These are phyloP conservation scores for Phyllosticta citriasiana DNA, from an alignment of 2,329 filamentous ascomycete genomes.

Conservation along the genomic window DNA sequence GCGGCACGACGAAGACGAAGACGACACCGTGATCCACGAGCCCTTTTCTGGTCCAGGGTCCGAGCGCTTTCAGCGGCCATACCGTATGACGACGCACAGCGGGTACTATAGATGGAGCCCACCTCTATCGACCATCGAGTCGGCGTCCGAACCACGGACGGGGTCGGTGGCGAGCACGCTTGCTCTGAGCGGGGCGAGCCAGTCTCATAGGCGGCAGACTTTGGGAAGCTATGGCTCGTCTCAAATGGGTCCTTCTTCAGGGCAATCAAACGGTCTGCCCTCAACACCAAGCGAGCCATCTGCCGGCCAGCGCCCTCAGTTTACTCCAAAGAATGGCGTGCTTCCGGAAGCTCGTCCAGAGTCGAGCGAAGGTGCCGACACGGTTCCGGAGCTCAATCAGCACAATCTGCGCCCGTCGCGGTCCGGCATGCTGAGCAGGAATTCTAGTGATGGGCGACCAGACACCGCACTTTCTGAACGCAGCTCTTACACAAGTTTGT, in stretches of 20 bases:
- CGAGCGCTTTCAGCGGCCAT: not conserved
- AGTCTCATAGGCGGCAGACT: constrained; percentile 22
- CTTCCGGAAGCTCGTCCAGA: constrained; percentile 20
- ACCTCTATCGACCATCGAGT: constrained; percentile 24
- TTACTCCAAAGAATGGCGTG: constrained; percentile 19
- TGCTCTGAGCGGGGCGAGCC: constrained; percentile 1
- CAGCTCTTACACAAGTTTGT: constrained; percentile 18
- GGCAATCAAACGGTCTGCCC: constrained; percentile 16
- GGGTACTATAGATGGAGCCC: constrained; percentile 30
- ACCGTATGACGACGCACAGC: constrained; percentile 18
- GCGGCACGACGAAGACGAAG: not conserved
- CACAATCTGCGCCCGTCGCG: constrained; percentile 28
- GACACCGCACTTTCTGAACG: constrained; percentile 4
- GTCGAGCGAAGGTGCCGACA: constrained; percentile 29
- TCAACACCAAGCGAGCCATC: constrained; percentile 21
- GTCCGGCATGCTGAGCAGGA: constrained; percentile 29
- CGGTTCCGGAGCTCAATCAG: constrained; percentile 28
- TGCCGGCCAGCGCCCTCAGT: constrained; percentile 26
- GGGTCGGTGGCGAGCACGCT: constrained; percentile 7
- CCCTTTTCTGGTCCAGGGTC: not conserved
- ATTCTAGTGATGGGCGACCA: constrained; percentile 8
- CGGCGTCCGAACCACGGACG: constrained; percentile 6
- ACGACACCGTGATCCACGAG: not conserved
- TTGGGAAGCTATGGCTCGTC: constrained; percentile 26
- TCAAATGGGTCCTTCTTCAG: constrained; percentile 13